Evolutionary conservation across 257 asterid genomes (phyloP).

Genomic region (Solanum tarapatanum): DNA sequence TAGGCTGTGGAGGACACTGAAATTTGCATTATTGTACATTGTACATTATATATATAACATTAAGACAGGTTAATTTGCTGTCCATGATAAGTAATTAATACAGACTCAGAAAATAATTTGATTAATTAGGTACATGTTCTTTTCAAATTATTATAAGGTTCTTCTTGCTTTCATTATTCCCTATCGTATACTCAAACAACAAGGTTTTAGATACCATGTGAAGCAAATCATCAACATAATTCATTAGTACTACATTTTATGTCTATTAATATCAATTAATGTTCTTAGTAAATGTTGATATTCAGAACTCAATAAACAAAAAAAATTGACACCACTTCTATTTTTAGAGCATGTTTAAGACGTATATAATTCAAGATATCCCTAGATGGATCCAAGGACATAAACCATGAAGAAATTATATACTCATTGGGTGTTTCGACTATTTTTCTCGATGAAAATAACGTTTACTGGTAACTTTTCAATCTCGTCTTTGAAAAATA

Average conservation of each 20-base stretch:
- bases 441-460: neutral
- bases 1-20: neutral
- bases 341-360: neutral
- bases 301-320: neutral
- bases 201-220: neutral
- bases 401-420: neutral
- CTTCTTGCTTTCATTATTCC: neutral
- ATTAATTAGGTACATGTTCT: neutral
- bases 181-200: neutral
- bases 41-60: neutral
- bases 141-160: neutral
- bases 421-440: neutral
- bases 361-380: neutral
- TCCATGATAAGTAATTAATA: neutral
- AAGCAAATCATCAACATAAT: neutral
- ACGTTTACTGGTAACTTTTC: neutral
- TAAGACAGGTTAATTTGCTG: neutral
- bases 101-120: neutral
- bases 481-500: neutral
- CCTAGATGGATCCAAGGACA: neutral
- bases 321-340: neutral
- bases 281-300: neutral
- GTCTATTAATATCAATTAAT: neutral
- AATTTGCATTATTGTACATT: neutral
- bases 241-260: neutral